Evolutionary conservation across 495 filamentous ascomycete species (phyloP).

Genomic region (Aspergillus sparsus): DNA sequence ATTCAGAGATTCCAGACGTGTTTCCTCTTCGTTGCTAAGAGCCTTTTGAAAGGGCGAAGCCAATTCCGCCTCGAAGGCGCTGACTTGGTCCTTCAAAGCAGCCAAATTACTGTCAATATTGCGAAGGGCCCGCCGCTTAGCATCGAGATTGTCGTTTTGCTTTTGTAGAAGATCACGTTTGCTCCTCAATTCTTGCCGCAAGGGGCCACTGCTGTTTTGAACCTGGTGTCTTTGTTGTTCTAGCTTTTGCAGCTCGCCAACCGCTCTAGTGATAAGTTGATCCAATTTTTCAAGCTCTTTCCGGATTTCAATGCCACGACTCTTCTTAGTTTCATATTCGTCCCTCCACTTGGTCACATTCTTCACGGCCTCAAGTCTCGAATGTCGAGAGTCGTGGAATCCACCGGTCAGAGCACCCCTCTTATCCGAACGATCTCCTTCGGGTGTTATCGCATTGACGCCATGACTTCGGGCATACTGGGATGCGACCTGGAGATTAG

Average conservation of each 20-base stretch:
- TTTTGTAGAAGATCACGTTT: slow-evolving; percentile 72
- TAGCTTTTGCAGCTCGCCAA: slow-evolving; percentile 78
- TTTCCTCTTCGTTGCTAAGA: slow-evolving; percentile 79
- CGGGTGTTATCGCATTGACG: slow-evolving; percentile 88
- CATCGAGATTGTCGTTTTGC: slow-evolving; percentile 71
- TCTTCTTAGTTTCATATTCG: slow-evolving; percentile 66
- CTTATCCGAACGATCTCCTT: slow-evolving; percentile 91
- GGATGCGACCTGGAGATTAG: slow-evolving; percentile 77
- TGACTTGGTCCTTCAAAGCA: slow-evolving; percentile 70
- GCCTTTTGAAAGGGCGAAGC: slow-evolving; percentile 89
- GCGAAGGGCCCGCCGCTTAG: slow-evolving; percentile 66
- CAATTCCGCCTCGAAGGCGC: slow-evolving; percentile 74
- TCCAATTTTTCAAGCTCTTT: slow-evolving; percentile 72
- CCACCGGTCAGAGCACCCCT: slow-evolving; percentile 93
- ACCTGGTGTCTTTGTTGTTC: slow-evolving; percentile 77
- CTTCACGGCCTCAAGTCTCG: slow-evolving; percentile 79
- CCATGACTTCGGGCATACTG: slow-evolving; percentile 90
- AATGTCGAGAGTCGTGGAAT: slow-evolving; percentile 80
- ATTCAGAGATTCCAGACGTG: slow-evolving; percentile 70
- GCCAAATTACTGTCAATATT: slow-evolving; percentile 76
- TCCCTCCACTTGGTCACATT: slow-evolving; percentile 73
- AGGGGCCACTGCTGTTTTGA: slow-evolving; percentile 79
- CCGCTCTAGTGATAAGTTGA: slow-evolving; percentile 80
- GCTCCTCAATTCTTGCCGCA: slow-evolving; percentile 68
- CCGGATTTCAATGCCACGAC: slow-evolving; percentile 58